phyloP scores from a whole-genome alignment of 2,329 filamentous ascomycete genomes.

The Fusarium falciforme region DNA sequence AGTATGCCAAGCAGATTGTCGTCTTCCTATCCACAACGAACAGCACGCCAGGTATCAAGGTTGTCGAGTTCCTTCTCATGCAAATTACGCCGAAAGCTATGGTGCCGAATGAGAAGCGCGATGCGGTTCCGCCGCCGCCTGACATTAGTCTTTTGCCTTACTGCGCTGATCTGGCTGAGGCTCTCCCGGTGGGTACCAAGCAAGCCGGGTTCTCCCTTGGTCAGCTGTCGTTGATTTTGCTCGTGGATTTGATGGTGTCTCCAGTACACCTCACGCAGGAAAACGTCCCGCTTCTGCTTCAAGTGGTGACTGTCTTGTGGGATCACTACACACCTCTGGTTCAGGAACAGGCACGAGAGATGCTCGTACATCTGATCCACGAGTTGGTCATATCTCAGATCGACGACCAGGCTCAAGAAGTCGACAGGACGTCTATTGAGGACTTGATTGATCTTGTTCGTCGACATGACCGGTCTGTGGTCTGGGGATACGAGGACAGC shows the following conservation, averaged over 20 bases:
- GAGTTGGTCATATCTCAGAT: slow-evolving; percentile 87
- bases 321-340: slow-evolving; percentile 96
- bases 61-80: slow-evolving; percentile 91
- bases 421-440: slow-evolving; percentile 81
- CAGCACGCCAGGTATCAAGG: slow-evolving; percentile 81
- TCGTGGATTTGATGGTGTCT: slow-evolving; percentile 96
- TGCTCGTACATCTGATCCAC: slow-evolving; percentile 97
- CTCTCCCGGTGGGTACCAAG: slow-evolving; percentile 89
- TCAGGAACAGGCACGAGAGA: slow-evolving; percentile 95
- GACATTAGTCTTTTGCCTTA: slow-evolving; percentile 85
- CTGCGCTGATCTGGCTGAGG: slow-evolving; percentile 83
- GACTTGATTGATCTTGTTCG: slow-evolving; percentile 89
- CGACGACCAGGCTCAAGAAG: slow-evolving; percentile 72
- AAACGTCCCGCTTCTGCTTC: slow-evolving; percentile 85
- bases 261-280: slow-evolving; percentile 84
- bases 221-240: slow-evolving; percentile 89
- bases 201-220: slow-evolving; percentile 92
- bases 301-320: slow-evolving; percentile 94
- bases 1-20: slow-evolving; percentile 97
- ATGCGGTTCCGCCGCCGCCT: slow-evolving; percentile 74
- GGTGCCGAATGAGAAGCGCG: slow-evolving; percentile 88
- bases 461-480: slow-evolving; percentile 82
- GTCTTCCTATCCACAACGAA: slow-evolving; percentile 90
- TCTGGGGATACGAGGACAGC: slow-evolving; percentile 95
- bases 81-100: slow-evolving; percentile 97